Base-by-base conservation (phyloP, 306 rosid genomes). In the Senna tora region DNA sequence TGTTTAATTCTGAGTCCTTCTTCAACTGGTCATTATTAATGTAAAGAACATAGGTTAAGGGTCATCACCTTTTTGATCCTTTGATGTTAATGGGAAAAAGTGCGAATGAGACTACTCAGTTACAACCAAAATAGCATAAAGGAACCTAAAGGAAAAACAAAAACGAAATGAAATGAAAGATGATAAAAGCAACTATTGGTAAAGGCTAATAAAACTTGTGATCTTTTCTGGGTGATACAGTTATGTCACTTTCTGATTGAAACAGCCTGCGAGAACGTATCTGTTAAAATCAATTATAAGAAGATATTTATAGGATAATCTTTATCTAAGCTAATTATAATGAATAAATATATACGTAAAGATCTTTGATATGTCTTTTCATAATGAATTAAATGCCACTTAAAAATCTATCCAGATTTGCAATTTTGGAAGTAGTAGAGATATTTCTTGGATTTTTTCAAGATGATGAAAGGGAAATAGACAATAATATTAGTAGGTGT, bases 1-100 rank as follows among this genome's bases (percentile, higher is more conserved):
- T n/a, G n/a, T n/a, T 25, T 25, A 25, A 25, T 25, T 25, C 30
- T 25, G 30, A 25, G 30, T 25, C 30, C 30, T 25, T 25, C 30
- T 25, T 25, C 30, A 25, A 25, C 1, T 25, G 30, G 30, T 25
- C 3, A n/a, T n/a, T n/a, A n/a, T 25, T 25, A 25, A 25, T 25
- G 30, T 25, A 25, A 25, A 25, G 30, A 25, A 25, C 1, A 25
- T 25, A 25, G 1, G 30, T 25, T 3, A 25, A 25, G 30, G 30
- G 30, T 25, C 81, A 66, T 76, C 56, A 0, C 62, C 79, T 60
- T 76, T 80, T 68, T 33, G 41, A 20, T 67, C 50, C 7, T 12
- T 58, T 5, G 22, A 32, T 58, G 36, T 43, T 22, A 7, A 20
- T 8, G 5, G 5, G 0, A 4, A 7, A 12, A 62, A 52, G 16